phyloP scores from a whole-genome alignment of 352 stramenopile genomes.

The Phytophthora litchii region DNA sequence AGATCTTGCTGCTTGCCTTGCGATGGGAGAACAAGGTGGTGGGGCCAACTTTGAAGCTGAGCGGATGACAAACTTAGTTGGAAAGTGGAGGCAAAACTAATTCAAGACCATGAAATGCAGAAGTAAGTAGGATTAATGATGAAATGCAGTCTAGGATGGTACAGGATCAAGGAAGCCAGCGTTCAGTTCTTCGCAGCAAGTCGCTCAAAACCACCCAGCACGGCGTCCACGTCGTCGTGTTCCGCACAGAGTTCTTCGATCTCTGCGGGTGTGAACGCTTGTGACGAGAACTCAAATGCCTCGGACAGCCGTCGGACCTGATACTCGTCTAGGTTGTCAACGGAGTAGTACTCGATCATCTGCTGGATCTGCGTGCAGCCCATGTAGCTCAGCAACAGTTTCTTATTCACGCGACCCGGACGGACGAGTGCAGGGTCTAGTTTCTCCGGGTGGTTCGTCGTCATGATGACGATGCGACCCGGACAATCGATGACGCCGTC shows the following conservation, averaged over 20 bases:
- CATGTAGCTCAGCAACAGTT: slow-evolving; percentile 78
- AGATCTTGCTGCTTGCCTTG: slow-evolving; percentile 64
- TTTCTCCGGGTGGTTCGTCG: slow-evolving; percentile 94
- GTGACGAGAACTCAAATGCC: slow-evolving; percentile 21
- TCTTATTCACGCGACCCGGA: slow-evolving; percentile 91
- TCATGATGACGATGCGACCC: slow-evolving; percentile 93
- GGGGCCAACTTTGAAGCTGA: slow-evolving; percentile 42
- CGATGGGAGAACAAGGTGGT: slow-evolving; percentile 63
- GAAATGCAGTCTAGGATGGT: slow-evolving; percentile 17
- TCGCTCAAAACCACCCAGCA: slow-evolving; percentile 36
- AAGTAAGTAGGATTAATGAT: not conserved
- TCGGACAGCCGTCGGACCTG: slow-evolving; percentile 8
- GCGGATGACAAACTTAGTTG: slow-evolving; percentile 7
- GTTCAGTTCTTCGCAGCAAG: slow-evolving; percentile 12
- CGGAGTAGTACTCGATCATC: slow-evolving; percentile 83
- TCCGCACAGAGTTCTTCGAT: slow-evolving; percentile 66
- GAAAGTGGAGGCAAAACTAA: not conserved
- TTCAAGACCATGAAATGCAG: not conserved
- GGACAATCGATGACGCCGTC: slow-evolving; percentile 92
- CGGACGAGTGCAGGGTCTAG: slow-evolving; percentile 91
- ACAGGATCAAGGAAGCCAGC: not conserved
- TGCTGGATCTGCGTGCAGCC: slow-evolving; percentile 38
- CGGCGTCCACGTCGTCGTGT: slow-evolving; percentile 46
- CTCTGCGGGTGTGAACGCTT: slow-evolving; percentile 48
- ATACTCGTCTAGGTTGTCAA: slow-evolving; percentile 34